Percentiles rank a stretch among this genome's conserved stretches.
phyloP scores from a whole-genome alignment of 306 rosid genomes.

The Cicer arietinum region DNA sequence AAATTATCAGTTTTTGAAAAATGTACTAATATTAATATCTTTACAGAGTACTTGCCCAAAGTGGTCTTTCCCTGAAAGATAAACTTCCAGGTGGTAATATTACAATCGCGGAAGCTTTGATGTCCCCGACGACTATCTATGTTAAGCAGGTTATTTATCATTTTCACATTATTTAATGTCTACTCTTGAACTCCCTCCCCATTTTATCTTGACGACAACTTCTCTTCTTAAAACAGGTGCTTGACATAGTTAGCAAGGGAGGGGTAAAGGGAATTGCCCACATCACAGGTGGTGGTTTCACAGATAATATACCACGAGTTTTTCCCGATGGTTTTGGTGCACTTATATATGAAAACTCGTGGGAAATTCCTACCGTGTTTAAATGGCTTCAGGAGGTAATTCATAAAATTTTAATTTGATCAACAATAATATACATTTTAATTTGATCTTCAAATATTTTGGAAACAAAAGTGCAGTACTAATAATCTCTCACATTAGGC shows the following conservation, averaged over 20 bases:
- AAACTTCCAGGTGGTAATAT: constrained; percentile 65
- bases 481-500: constrained; percentile 54
- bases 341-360: constrained; percentile 61
- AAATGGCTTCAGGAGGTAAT: constrained; percentile 94
- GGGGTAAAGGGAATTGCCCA: constrained; percentile 92
- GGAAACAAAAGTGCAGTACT: constrained; percentile 4
- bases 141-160: constrained; percentile 77
- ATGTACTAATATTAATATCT: constrained; percentile 24
- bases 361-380: constrained; percentile 79
- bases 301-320: constrained; percentile 89
- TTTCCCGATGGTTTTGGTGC: constrained; percentile 91
- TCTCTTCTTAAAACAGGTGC: constrained; percentile 60
- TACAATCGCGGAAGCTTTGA: constrained; percentile 81
- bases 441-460: constrained; percentile 26
- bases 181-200: background rate
- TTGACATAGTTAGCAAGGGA: constrained; percentile 75
- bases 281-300: constrained; percentile 93
- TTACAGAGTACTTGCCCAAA: constrained; percentile 71
- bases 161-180: background rate
- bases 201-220: background rate
- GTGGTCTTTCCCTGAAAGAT: constrained; percentile 74
- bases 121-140: constrained; percentile 87
- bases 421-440: background rate
- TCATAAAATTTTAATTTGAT: background rate
- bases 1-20: constrained; percentile 13